Percentiles rank a stretch among this genome's conserved stretches.
phyloP scores from a whole-genome alignment of 176 grass and related monocot species.

The Rhipidocladum racemiflorum region DNA sequence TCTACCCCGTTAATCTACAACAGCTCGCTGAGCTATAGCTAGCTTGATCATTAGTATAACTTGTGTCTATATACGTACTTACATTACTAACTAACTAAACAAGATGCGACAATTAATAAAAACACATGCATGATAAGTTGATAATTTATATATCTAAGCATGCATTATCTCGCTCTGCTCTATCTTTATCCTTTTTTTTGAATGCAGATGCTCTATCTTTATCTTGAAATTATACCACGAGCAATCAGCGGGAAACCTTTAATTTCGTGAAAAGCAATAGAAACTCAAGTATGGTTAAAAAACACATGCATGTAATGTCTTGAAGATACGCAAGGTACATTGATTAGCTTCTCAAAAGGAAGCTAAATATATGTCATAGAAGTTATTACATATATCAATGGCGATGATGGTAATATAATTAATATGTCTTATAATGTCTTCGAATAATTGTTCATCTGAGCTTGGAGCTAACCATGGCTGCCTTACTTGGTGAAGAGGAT shows the following conservation, averaged over 20 bases:
- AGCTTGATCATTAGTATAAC: background rate
- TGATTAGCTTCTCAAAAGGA: slow-evolving; percentile 18
- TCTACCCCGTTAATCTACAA: background rate
- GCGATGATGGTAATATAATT: background rate
- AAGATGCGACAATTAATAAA: background rate
- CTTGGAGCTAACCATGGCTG: slow-evolving; percentile 23
- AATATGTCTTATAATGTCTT: background rate
- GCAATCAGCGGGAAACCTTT: background rate
- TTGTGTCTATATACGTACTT: background rate
- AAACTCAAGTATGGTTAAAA: background rate
- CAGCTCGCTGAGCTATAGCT: background rate
- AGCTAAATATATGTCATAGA: slow-evolving; percentile 11
- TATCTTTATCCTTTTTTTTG: background rate
- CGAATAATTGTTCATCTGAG: background rate
- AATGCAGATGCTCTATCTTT: background rate
- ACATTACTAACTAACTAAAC: background rate
- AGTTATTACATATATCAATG: background rate
- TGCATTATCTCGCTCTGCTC: background rate
- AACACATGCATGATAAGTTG: background rate
- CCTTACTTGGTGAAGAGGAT: slow-evolving; percentile 8
- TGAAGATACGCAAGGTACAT: slow-evolving; percentile 10
- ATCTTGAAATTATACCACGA: background rate
- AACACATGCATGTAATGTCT: background rate
- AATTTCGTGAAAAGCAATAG: background rate
- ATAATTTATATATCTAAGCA: background rate